These are phyloP conservation scores for Diaporthe sp. DNA, from an alignment of 2,329 filamentous ascomycete genomes.

Conservation along the genomic window DNA sequence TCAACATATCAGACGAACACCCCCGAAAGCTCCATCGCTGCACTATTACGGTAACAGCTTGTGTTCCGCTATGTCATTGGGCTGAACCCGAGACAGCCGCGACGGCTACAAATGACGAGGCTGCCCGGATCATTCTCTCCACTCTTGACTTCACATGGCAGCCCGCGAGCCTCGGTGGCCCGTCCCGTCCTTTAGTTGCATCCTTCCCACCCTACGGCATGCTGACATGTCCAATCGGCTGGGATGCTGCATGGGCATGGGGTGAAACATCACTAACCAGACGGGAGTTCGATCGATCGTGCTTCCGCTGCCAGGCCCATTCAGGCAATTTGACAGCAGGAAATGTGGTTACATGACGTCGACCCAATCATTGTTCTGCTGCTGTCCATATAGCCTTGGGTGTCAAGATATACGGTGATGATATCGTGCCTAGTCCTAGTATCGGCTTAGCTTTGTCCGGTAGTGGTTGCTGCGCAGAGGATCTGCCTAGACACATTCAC, in stretches of 20 bases:
- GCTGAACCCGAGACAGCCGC: not conserved
- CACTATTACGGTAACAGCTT: too few species aligned
- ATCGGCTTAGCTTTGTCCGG: not conserved
- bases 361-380: not conserved
- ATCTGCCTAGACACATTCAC: not conserved
- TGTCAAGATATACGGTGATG: not conserved
- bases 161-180: conserved; percentile 21
- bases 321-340: conserved; percentile 10
- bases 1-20: conserved; percentile 1
- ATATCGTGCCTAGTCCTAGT: not conserved
- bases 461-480: not conserved
- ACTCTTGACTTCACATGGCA: conserved; percentile 4
- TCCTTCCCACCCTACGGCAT: conserved; percentile 1
- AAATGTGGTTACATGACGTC: conserved; percentile 3
- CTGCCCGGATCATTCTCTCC: not conserved
- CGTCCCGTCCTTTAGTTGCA: conserved; percentile 21
- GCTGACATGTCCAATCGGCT: not conserved
- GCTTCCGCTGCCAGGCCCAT: conserved; percentile 16
- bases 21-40: not conserved
- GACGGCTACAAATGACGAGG: not conserved
- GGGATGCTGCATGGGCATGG: not conserved
- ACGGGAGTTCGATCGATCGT: conserved; percentile 21
- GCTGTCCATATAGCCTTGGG: not conserved
- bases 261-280: conserved; percentile 10
- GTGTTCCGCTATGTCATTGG: not conserved